phyloP scores from a whole-genome alignment of 2,329 filamentous ascomycete species.

The Colletotrichum gloeosporioides region DNA sequence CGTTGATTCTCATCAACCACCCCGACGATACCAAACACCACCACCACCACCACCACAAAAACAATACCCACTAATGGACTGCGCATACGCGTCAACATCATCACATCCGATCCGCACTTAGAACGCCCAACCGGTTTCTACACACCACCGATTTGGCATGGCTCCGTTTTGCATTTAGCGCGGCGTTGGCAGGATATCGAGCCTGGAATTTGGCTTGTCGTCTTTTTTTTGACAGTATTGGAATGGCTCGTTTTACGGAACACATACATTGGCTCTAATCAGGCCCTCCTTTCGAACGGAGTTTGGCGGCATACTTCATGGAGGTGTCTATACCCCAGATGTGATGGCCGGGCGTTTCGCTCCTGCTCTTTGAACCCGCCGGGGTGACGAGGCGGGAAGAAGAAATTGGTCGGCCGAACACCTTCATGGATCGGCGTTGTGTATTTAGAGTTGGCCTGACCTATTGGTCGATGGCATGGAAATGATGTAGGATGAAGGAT shows the following conservation, averaged over 20 bases:
- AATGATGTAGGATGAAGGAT: neutral
- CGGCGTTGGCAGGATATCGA: constrained; percentile 15
- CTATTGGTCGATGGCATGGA: neutral
- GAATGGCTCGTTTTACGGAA: neutral
- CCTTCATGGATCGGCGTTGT: constrained; percentile 18
- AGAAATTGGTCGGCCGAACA: constrained; percentile 8
- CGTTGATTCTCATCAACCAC: neutral
- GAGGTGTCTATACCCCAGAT: constrained; percentile 18
- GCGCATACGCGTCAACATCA: neutral
- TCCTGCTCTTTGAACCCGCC: neutral
- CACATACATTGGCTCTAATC: neutral
- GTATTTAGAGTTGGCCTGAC: constrained; percentile 13
- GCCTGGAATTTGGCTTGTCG: neutral
- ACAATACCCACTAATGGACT: constrained; percentile 18
- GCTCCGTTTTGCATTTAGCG: constrained; percentile 19
- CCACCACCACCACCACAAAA: neutral
- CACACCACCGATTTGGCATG: neutral
- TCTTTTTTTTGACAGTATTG: neutral
- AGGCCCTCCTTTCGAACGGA: neutral
- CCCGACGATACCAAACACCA: neutral
- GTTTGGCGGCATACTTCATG: constrained; percentile 8
- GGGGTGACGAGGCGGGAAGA: neutral
- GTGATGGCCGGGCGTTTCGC: neutral
- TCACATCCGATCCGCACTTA: constrained; percentile 1
- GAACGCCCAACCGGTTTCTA: neutral